Percentiles rank a stretch among this genome's conserved stretches.
phyloP scores from a whole-genome alignment of 2,329 filamentous ascomycete species.

The Mycogone perniciosa region DNA sequence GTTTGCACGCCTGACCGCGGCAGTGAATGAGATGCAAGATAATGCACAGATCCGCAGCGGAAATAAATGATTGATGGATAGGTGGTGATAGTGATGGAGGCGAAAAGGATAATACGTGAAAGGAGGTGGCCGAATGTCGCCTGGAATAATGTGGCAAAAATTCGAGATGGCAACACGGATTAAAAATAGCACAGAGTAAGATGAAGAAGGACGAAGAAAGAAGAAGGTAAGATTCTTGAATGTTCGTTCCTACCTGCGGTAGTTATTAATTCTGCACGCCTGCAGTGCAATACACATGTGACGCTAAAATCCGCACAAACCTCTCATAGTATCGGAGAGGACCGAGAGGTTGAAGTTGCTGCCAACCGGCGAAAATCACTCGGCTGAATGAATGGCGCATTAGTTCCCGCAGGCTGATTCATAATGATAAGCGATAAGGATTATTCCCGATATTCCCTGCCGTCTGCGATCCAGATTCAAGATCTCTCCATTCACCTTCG shows the following conservation, averaged over 20 bases:
- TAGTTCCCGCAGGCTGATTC: neutral
- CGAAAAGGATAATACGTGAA: neutral
- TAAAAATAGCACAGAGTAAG: neutral
- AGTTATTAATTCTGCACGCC: neutral
- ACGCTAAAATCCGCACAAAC: slow-evolving; percentile 32
- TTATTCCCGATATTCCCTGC: too few relatives aligned
- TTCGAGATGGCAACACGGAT: too few relatives aligned
- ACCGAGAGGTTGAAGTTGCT: neutral
- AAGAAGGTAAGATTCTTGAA: slow-evolving; percentile 3
- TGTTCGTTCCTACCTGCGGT: slow-evolving; percentile 8
- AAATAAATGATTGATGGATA: slow-evolving; percentile 4
- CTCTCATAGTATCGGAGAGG: slow-evolving; percentile 14
- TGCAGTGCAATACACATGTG: slow-evolving; percentile 3
- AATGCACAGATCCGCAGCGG: neutral
- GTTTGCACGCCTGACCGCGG: slow-evolving; percentile 8
- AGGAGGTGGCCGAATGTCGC: neutral
- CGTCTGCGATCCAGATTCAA: neutral
- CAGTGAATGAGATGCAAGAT: slow-evolving; percentile 3
- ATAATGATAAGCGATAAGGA: too few relatives aligned
- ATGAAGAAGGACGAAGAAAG: neutral
- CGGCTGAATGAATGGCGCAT: neutral
- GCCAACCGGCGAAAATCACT: neutral
- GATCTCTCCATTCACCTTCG: too few relatives aligned
- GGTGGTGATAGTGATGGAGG: neutral
- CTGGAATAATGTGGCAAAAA: too few relatives aligned